Base-by-base conservation (phyloP, 305 asterid genomes). In the Rubia occidens region DNA sequence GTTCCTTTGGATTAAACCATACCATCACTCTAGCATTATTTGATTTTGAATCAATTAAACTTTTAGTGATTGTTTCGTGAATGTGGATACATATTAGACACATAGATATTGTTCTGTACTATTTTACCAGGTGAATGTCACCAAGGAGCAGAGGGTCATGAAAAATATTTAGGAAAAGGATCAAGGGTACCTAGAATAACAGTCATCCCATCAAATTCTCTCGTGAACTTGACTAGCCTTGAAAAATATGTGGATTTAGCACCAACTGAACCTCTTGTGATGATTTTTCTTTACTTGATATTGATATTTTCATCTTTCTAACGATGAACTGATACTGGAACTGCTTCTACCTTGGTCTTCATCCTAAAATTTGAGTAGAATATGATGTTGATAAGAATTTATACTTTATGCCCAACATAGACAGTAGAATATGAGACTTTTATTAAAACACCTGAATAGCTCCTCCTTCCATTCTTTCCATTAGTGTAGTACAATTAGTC, bases 191-290 rank as follows among this genome's bases (percentile, higher is more conserved):
- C 98, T 86, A 95, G 79, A 73, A 79, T 75, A 75, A 89, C 90
- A 54, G 95, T 82, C 6, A 95, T 54, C 58, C 80, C 89, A 45
- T 95, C 85, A 66, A 95, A 81, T 74, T 86, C 96, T 82, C 86
- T 91, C 39, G 95, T 85, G 80, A 95, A 95, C 80, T 95, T 95
- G 86, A 79, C 86, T 47, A 91, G 81, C 86, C 96, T 86, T 24
- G 96, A 96, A 66, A 96, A 91, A 72, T 91, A 96, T 35, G 96
- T 89, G 74, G 96, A 89, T 81, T 95, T 85, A 67, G 94, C 96
- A 76, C 96, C 96, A 77, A 89, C 54, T 82, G 89, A 62, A 80
- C 78, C 76, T 83, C 96, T 71, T 79, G 81, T 68, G 87, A 75
- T 35, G 82, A 60, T 66, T 66, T 83, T 75, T 89, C 90, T 73